Evolutionary conservation across 2,329 filamentous ascomycete species (phyloP).

Genomic region (Fusarium pilosicola): DNA sequence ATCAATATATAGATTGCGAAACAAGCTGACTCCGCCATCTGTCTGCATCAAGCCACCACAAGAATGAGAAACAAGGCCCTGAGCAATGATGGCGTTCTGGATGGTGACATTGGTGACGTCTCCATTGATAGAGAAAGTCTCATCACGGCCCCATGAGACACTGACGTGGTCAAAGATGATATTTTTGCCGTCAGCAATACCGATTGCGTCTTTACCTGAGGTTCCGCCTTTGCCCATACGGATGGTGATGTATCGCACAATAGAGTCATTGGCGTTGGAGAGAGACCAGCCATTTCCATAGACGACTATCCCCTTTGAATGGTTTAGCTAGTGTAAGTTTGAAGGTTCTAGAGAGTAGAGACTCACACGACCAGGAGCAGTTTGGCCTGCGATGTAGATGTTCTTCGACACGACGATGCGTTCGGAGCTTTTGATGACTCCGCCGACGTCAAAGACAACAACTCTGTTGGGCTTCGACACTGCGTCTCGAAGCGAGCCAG

Average conservation of each 20-base stretch:
- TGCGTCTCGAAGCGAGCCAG: conserved; percentile 50
- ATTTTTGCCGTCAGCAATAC: conserved; percentile 61
- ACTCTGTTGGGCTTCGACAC: conserved; percentile 55
- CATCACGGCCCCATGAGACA: conserved; percentile 65
- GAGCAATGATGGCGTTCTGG: conserved; percentile 63
- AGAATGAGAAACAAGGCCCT: conserved; percentile 63
- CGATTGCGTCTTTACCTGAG: conserved; percentile 64
- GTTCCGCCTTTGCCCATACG: conserved; percentile 62
- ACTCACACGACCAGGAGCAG: conserved; percentile 58
- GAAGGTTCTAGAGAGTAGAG: conserved; percentile 24
- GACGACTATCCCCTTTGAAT: conserved; percentile 55
- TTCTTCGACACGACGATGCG: conserved; percentile 57
- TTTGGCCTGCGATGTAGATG: conserved; percentile 60
- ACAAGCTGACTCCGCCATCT: conserved; percentile 59
- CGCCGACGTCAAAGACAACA: conserved; percentile 59
- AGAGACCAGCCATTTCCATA: conserved; percentile 66
- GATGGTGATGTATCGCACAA: conserved; percentile 65
- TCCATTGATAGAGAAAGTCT: conserved; percentile 64
- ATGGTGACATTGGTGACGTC: conserved; percentile 60
- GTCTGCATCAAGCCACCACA: conserved; percentile 64
- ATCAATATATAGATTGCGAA: conserved; percentile 66
- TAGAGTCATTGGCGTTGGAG: conserved; percentile 61
- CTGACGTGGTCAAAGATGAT: conserved; percentile 68
- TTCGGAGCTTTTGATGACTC: conserved; percentile 57
- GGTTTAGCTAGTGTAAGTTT: neutral